Evolutionary conservation across 768 basidiomycete species (phyloP).

Genomic region (Sporobolomyces roseus): DNA sequence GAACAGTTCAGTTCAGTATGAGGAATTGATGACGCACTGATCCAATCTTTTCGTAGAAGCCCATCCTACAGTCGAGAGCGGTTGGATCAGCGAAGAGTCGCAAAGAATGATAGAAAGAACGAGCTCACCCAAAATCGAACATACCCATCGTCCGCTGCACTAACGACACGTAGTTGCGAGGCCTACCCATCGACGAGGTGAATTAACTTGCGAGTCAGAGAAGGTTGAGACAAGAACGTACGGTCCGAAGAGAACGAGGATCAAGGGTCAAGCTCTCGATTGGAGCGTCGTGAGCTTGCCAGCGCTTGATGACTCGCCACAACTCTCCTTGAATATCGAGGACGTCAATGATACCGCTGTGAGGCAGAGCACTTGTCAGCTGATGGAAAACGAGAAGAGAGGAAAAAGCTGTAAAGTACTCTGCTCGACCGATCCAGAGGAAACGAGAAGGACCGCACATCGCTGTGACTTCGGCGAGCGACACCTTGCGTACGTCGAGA

Average conservation of each 20-base stretch:
- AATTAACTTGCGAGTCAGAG: too few species aligned
- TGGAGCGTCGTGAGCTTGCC: constrained; percentile 66
- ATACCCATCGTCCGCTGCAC: constrained; percentile 67
- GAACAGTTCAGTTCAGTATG: too few species aligned
- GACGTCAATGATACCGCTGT: constrained; percentile 74
- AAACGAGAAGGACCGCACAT: constrained; percentile 25
- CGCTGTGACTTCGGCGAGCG: neutral
- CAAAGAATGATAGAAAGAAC: neutral
- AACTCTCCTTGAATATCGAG: constrained; percentile 66
- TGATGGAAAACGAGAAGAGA: too few species aligned
- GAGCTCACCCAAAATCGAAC: constrained; percentile 70
- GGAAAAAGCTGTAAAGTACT: constrained; percentile 2
- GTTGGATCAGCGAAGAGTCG: neutral
- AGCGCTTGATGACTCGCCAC: constrained; percentile 81
- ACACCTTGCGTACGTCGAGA: constrained; percentile 2
- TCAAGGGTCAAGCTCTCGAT: constrained; percentile 69
- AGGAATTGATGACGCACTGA: constrained; percentile 7
- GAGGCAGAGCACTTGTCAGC: neutral
- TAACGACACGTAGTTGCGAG: constrained; percentile 63
- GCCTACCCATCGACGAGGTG: constrained; percentile 11
- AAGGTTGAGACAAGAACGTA: constrained; percentile 52
- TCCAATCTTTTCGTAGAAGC: constrained; percentile 22
- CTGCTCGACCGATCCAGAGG: constrained; percentile 23
- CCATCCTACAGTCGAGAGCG: constrained; percentile 23
- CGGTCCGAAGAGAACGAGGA: constrained; percentile 64